Conservation (phyloP, 192 early-diverging fungal genomes). For the Gaertneriomyces semiglobifer region DNA sequence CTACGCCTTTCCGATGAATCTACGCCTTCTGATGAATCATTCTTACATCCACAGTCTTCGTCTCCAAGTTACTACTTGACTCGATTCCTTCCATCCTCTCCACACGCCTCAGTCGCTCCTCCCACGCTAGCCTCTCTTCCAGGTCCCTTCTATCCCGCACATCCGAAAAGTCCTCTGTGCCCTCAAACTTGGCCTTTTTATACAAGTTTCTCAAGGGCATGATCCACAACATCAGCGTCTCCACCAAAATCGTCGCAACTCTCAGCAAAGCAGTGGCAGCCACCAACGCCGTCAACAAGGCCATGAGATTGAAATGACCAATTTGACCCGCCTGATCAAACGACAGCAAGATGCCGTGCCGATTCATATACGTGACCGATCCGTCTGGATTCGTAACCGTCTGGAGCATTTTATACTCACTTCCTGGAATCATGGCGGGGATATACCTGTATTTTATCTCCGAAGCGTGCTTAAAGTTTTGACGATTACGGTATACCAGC, state of each 20-base stretch:
- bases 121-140: no score
- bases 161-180: conserved; percentile 19
- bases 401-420: conserved; percentile 29
- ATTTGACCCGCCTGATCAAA: conserved; percentile 34
- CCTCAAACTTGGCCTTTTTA: conserved; percentile 28
- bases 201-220: conserved; percentile 26
- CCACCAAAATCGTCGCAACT: conserved; percentile 38
- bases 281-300: conserved; percentile 31
- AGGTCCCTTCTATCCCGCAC: conserved; percentile 1
- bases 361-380: conserved; percentile 29
- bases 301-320: conserved; percentile 32
- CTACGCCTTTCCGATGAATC: no score
- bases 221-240: conserved; percentile 33
- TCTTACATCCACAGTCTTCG: no score
- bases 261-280: conserved; percentile 34
- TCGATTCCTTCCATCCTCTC: no score
- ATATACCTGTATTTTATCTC: conserved; percentile 21
- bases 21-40: no score
- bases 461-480: neutral
- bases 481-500: conserved; percentile 25
- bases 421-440: conserved; percentile 25
- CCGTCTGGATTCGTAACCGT: conserved; percentile 29
- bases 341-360: conserved; percentile 36
- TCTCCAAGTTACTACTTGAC: no score
- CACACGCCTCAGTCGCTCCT: no score